Conservation (phyloP, 1,139 yeast species). For the Debaryomyces psychrophilus region DNA sequence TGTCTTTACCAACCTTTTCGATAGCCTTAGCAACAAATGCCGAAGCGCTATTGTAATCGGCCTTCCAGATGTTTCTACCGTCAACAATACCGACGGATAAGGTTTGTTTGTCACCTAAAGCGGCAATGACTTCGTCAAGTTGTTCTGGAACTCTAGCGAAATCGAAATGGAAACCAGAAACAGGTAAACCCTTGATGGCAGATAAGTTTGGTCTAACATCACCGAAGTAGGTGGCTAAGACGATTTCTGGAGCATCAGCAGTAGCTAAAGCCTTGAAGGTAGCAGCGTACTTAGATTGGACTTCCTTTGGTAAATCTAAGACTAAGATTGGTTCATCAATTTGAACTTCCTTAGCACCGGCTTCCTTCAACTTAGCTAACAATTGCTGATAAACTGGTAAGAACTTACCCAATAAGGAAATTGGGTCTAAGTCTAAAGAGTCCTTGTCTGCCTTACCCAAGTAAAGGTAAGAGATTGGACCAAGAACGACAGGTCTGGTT, state of each 20-base stretch:
- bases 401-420: conserved; percentile 81
- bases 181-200: conserved; percentile 88
- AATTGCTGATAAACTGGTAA: conserved; percentile 92
- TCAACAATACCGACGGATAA: conserved; percentile 96
- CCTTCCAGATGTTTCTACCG: conserved; percentile 99
- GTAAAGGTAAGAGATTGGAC: conserved; percentile 93
- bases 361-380: conserved; percentile 82
- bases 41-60: conserved; percentile 86
- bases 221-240: conserved; percentile 94
- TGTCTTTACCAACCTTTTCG: conserved; percentile 82
- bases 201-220: conserved; percentile 95
- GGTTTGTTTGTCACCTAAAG: conserved; percentile 65
- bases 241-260: conserved; percentile 72
- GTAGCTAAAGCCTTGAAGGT: conserved; percentile 76
- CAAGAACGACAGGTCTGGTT: conserved; percentile 96
- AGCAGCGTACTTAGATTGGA: conserved; percentile 82
- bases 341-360: conserved; percentile 96
- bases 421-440: conserved; percentile 92
- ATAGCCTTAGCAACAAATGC: conserved; percentile 80
- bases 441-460: conserved; percentile 99
- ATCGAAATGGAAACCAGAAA: conserved; percentile 95
- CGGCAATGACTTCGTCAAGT: conserved; percentile 76
- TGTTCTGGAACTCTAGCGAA: conserved; percentile 96
- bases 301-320: conserved; percentile 84
- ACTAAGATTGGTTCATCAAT: conserved; percentile 97